These are phyloP conservation scores for Coemansia sp. DNA, from an alignment of 192 early-diverging fungal genomes.

Conservation along the genomic window DNA sequence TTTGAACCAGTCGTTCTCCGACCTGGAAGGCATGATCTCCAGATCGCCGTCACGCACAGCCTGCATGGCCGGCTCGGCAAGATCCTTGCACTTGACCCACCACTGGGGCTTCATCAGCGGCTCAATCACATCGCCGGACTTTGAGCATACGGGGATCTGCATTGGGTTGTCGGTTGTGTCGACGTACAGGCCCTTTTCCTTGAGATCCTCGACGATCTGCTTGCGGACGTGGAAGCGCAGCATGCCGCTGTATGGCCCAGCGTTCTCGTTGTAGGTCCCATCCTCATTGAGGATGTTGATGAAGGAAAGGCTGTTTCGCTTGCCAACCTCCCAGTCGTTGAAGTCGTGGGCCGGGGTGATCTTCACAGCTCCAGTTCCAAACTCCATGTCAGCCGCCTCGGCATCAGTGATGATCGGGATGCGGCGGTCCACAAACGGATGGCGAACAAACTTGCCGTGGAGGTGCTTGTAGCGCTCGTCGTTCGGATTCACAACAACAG, in stretches of 20 bases:
- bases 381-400: constrained; percentile 83
- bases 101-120: constrained; percentile 99
- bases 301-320: constrained; percentile 89
- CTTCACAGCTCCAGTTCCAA: constrained; percentile 99
- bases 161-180: constrained; percentile 90
- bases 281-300: constrained; percentile 99
- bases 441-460: constrained; percentile 88
- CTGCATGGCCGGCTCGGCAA: constrained; percentile 80
- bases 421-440: constrained; percentile 90
- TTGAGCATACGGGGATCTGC: constrained; percentile 84
- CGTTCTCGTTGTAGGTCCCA: constrained; percentile 90
- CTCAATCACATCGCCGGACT: constrained; percentile 94
- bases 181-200: constrained; percentile 85
- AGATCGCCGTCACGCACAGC: constrained; percentile 81
- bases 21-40: constrained; percentile 78
- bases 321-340: constrained; percentile 96
- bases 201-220: constrained; percentile 82
- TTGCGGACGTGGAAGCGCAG: constrained; percentile 92
- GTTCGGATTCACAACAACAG: constrained; percentile 90
- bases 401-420: constrained; percentile 90
- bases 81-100: constrained; percentile 92
- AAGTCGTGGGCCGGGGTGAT: constrained; percentile 98
- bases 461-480: constrained; percentile 94
- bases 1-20: constrained; percentile 93
- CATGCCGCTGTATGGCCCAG: constrained; percentile 83